Conservation (phyloP, 495 filamentous ascomycete species). For the Tricharina praecox region DNA sequence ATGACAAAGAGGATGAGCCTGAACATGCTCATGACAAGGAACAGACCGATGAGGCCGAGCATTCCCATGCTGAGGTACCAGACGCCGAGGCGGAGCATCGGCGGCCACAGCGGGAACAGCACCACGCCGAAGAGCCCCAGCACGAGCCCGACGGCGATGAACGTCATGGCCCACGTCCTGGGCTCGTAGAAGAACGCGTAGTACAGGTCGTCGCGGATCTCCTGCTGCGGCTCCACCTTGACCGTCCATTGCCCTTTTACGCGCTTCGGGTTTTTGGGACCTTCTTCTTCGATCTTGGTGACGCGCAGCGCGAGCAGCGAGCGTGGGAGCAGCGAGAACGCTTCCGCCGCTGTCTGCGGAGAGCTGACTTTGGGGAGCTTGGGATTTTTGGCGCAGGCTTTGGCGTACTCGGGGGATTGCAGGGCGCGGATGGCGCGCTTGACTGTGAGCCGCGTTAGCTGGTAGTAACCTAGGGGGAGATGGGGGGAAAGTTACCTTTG, state of each 20-base stretch:
- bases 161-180: constrained; percentile 76
- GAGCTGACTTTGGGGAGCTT: constrained; percentile 76
- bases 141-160: constrained; percentile 72
- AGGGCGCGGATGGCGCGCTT: constrained; percentile 93
- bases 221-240: constrained; percentile 90
- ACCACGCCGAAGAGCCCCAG: constrained; percentile 69
- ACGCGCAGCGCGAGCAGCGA: constrained; percentile 91
- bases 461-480: too few species aligned
- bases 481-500: constrained; percentile 41
- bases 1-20: constrained; percentile 85
- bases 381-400: constrained; percentile 76
- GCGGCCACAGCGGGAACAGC: constrained; percentile 92
- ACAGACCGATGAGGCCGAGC: constrained; percentile 77
- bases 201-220: constrained; percentile 74
- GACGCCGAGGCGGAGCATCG: constrained; percentile 75
- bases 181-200: constrained; percentile 97
- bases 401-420: constrained; percentile 70
- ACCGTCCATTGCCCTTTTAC: constrained; percentile 95
- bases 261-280: constrained; percentile 49
- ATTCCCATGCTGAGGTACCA: constrained; percentile 96
- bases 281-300: constrained; percentile 56
- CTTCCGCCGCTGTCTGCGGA: constrained; percentile 69
- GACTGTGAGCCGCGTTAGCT: constrained; percentile 37
- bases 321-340: constrained; percentile 87
- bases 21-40: constrained; percentile 97